Evolutionary conservation across 2,329 filamentous ascomycete genomes (phyloP), one percentile per base, ranked within the genome.

Genomic region (Alternaria sp.): DNA sequence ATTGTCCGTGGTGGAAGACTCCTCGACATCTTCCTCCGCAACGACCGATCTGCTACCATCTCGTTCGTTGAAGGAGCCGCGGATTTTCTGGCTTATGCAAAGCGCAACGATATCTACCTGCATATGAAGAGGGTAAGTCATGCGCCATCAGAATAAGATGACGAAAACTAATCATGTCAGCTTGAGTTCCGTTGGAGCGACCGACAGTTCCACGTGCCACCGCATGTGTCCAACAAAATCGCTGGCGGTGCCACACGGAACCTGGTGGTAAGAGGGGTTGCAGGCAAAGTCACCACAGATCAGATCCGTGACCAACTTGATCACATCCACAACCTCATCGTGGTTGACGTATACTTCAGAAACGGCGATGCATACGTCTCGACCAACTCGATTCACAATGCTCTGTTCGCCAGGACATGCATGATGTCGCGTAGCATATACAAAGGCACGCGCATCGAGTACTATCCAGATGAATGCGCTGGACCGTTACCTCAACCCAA

Each of bases 301-400:
- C 79, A 80, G 16, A 87, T 96, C 64, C 87, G 90, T 11, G 85
- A 89, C 5, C 91, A 96, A 69, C 83, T 95, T 38, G 90, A 93
- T 25, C 92, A 96, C 74, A 94, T 96, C 62, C 89, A 94, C 80
- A 92, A 92, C 63, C 83, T 96, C 1, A 82, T 90, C 22, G 85
- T 96, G 11, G 83, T 95, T 70, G 85, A 85, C 44, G 80, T 95
- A 45, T 64, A 66, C 52, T 90, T 91, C 75, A 77, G 79, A 3
- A 81, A 83, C 18, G 83, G 83, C 4, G 86, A 88, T 75, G 90
- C 86, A 60, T 87, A 87, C 75, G 87, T 96, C 65, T 89, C 86
- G 57, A 92, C 90, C 8, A 96, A 94, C 76, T 93, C 92, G 0
- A 85, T 96, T 10, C 85, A 90, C 71, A 89, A 90, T 63, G 90